Evolutionary conservation across 495 filamentous ascomycete species (phyloP), one percentile per base, ranked within the genome.

Genomic region (Venustampulla echinocandica): DNA sequence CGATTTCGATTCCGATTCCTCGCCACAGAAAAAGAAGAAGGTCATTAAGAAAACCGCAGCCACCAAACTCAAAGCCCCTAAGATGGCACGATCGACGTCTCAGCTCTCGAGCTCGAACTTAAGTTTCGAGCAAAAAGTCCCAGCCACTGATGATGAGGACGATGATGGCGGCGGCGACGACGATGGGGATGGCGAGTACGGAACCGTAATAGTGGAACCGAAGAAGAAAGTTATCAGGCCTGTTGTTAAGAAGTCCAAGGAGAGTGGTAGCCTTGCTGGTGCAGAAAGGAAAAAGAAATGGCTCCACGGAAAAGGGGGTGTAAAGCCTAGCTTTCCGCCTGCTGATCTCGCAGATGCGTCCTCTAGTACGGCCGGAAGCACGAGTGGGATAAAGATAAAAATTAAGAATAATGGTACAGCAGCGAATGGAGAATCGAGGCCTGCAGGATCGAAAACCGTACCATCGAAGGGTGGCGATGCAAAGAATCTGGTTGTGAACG

Each of bases 181-280:
- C 42, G 59, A 60, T 24, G 66, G 71, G 27, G 70, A 76, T 44
- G 70, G 72, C 37, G 69, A 65, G 11, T 74, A 68, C 34, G 71
- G 68, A 2, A 66, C 68, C 20, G 42, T 44, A 2, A 24, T 44
- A 9, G 48, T 50, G 0, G 48, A 50, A 14, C 32, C 23, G 69
- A 75, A 46, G 63, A 55, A 51, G 22, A 58, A 58, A 23, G 49
- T 59, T 19, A 57, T 58, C 27, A 73, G 73, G 63, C 69, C 69
- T 55, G 58, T 73, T 15, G 62, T 70, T 14, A 60, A 72, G 24
- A 78, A 78, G 61, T 64, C 66, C 20, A 68, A 69, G 55, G 39
- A 42, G 23, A 49, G 49, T 5, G 38, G 23, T 21, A 15, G 25
- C 6, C 4, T 24, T 6, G 40, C 59, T 6, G 59, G 54, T 23